Evolutionary conservation across 2,329 filamentous ascomycete genomes (phyloP), one percentile per base, ranked within the genome.

Genomic region (Talaromyces sp.): DNA sequence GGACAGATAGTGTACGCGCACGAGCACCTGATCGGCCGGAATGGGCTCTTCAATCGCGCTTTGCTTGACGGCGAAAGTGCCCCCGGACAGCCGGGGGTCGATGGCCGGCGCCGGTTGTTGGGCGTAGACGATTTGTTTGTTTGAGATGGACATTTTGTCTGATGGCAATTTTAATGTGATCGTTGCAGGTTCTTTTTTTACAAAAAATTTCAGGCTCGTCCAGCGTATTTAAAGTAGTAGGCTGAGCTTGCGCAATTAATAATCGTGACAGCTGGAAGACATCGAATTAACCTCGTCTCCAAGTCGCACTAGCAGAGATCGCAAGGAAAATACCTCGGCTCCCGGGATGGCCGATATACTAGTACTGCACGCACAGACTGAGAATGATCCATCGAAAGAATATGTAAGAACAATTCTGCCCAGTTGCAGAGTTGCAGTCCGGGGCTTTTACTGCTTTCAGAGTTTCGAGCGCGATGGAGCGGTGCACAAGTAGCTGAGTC

Each of bases 1-100:
- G 9, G 86, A 88, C 52, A 90, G 80, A 69, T 90, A 91, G 63
- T 89, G 78, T 1, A 77, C 77, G 62, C 81, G 77, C 61, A 82
- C 78, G 62, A 91, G 80, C 60, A 91, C 79, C 70, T 91, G 77
- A 66, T 87, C 87, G 78, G 72, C 64, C 9, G 73, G 72, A 14
- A 75, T 67, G 68, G 71, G 62, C 54, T 69, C 67, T 23, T 69
- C 63, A 56, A 68, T 65, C 54, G 68, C 59, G 54, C 65, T 63
- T n/a, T 70, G 70, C 52, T 68, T 69, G 9, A 76, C 61, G 44
- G 68, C 69, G 65, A 76, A 76, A 56, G 75, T 76, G 55, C 74
- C 75, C 40, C 53, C 55, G 5, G 61, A 63, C 14, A 76, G 66
- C 16, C 73, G 73, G n/a, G 74, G 73, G 60, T 76, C 64, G 61